Base-by-base conservation (phyloP, 1,284 basidiomycete species). In the Malassezia furfur region DNA sequence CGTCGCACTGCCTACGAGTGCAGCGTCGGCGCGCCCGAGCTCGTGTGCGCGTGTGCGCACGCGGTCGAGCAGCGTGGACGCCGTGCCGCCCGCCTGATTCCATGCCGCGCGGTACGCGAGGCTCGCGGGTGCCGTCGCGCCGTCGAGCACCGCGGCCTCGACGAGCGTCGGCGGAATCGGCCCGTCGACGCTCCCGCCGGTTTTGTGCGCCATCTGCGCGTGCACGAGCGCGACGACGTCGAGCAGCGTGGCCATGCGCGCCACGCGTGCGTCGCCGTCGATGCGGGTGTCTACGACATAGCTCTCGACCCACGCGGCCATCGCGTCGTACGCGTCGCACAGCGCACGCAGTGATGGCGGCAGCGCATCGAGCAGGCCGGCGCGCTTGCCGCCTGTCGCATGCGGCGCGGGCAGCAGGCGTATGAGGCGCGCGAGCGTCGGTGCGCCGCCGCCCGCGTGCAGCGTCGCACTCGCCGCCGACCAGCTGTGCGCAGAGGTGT, bases 221-320 rank as follows among this genome's bases (percentile, higher is more conserved):
- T 71, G 52, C 49, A 64, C 65, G 19, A 74, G 60, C 57, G 62
- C 66, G 9, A 72, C 61, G 5, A 68, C 67, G 40, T 72, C 70
- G 28, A 74, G 44, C 6, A 74, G 57, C 50, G 65, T 67, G 9
- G 55, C 59, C 1, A 74, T 47, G 10, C 72, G 60, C 35, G 54
- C 56, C 45, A 67, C 62, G 12, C 72, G 59, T 17, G 57, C 57
- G 40, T 54, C 50, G 5, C 70, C 53, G 5, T 71, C 72, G 34
- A 74, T 67, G 12, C 63, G 61, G 0, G 60, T 46, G 54, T 73
- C 71, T 47, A 64, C 65, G 28, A 72, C 65, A 35, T 70, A 69
- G 17, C 68, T 60, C 3, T 67, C 66, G 30, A 67, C 53, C 72
- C 71, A 74, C 15, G 65, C 39, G 8, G 31, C 19, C 3, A 57